Conservation (phyloP, 306 rosid species). For the Cucurbita maxima region DNA sequence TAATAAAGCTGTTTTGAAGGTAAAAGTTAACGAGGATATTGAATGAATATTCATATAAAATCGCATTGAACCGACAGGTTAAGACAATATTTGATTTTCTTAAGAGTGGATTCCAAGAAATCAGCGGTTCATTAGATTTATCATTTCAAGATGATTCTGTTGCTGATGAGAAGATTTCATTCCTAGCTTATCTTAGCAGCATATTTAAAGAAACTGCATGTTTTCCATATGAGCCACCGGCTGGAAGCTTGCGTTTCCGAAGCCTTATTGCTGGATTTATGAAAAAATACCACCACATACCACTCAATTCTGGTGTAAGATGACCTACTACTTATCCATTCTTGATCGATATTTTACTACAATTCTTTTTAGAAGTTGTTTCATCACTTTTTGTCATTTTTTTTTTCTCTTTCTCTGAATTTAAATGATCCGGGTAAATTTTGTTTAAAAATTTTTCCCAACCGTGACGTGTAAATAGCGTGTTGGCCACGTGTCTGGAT, state of each 20-base stretch:
- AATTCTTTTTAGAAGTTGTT: too few species aligned
- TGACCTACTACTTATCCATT: neutral
- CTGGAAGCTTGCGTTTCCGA: constrained; percentile 81
- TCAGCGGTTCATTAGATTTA: constrained; percentile 88
- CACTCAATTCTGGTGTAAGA: constrained; percentile 64
- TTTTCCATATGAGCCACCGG: constrained; percentile 88
- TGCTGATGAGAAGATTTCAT: constrained; percentile 97
- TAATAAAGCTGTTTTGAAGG: constrained; percentile 10
- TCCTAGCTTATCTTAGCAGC: constrained; percentile 70
- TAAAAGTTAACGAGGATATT: neutral
- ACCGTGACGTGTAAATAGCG: too few species aligned
- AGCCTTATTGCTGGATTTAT: constrained; percentile 79
- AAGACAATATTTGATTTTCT: constrained; percentile 84
- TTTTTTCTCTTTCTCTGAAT: too few species aligned
- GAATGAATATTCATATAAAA: constrained; percentile 12
- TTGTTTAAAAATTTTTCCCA: too few species aligned
- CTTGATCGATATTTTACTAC: neutral
- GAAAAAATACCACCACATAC: constrained; percentile 90
- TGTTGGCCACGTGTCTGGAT: too few species aligned
- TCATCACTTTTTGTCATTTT: too few species aligned
- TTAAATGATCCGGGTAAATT: too few species aligned
- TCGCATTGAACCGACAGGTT: constrained; percentile 45
- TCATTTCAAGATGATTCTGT: constrained; percentile 87
- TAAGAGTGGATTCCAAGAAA: constrained; percentile 74
- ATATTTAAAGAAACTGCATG: constrained; percentile 44